Percentiles rank a stretch among this genome's conserved stretches.
These are phyloP conservation scores for Raphanus hybrid DNA, from an alignment of 441 rosid genomes.

Conservation along the genomic window DNA sequence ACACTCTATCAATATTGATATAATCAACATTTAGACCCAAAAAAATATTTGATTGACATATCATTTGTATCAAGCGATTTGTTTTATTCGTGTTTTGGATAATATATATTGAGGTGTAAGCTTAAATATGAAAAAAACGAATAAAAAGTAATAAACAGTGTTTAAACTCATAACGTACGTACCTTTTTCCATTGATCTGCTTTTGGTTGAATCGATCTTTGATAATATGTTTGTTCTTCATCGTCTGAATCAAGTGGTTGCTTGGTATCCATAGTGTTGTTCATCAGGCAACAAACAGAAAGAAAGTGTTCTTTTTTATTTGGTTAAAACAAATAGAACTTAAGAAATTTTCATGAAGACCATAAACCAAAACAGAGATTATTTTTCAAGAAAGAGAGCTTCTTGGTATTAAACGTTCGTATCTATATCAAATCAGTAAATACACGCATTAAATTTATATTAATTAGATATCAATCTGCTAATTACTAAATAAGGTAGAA, in stretches of 20 bases:
- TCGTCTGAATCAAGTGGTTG: conserved; percentile 10
- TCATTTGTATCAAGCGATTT: background rate
- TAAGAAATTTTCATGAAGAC: conserved; percentile 4
- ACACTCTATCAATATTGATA: background rate
- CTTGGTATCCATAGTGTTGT: conserved; percentile 27
- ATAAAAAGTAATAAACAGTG: background rate
- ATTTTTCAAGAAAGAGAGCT: background rate
- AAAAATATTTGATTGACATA: background rate
- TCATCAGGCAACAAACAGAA: background rate
- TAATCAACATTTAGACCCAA: background rate
- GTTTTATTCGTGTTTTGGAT: background rate
- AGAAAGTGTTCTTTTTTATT: background rate
- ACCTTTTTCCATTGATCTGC: conserved; percentile 25
- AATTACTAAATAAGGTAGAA: background rate
- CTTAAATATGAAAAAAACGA: background rate
- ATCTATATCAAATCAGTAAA: background rate
- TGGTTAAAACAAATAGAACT: background rate
- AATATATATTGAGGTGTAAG: background rate
- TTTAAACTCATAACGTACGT: background rate
- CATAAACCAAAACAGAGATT: background rate
- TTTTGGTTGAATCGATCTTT: conserved; percentile 20
- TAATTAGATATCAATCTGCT: background rate
- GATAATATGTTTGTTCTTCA: conserved; percentile 22
- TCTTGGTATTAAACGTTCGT: background rate
- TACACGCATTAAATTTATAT: background rate